Evolutionary conservation across 345 rosid genomes (phyloP).

Genomic region (Salix suchowensis): DNA sequence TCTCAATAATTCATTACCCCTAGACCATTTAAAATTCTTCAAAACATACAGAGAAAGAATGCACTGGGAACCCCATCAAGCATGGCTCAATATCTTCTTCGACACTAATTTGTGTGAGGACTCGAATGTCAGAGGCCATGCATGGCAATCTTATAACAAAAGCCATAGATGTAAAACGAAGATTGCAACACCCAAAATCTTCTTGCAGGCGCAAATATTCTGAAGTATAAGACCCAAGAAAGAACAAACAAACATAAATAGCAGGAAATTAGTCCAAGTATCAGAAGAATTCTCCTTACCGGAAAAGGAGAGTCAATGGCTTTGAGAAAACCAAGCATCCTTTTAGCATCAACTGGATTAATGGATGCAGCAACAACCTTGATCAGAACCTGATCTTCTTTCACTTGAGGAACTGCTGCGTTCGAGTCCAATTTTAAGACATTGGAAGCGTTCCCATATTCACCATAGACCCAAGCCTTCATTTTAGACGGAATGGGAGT

Average conservation of each 20-base stretch:
- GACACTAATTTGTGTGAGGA: too few species aligned
- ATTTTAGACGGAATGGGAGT: conserved; percentile 7
- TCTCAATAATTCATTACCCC: background rate
- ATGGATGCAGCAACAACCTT: conserved; percentile 15
- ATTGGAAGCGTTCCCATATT: background rate
- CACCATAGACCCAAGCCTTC: conserved; percentile 10
- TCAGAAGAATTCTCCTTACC: background rate
- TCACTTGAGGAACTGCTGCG: background rate
- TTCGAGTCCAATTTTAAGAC: conserved; percentile 7
- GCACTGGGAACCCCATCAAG: too few species aligned
- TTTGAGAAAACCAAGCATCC: conserved; percentile 6
- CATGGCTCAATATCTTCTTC: too few species aligned
- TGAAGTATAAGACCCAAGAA: background rate
- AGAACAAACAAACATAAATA: background rate
- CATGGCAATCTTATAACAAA: too few species aligned
- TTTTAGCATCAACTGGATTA: conserved; percentile 12
- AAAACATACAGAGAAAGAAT: too few species aligned
- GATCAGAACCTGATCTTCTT: conserved; percentile 16
- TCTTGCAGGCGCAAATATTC: background rate
- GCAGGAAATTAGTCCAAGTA: background rate
- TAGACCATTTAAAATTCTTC: background rate
- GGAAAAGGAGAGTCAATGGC: conserved; percentile 5
- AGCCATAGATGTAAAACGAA: too few species aligned
- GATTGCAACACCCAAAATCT: too few species aligned
- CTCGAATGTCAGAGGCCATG: too few species aligned